Evolutionary conservation across 805 yeast genomes (phyloP).

Genomic region (Monosporozyma aquatica): DNA sequence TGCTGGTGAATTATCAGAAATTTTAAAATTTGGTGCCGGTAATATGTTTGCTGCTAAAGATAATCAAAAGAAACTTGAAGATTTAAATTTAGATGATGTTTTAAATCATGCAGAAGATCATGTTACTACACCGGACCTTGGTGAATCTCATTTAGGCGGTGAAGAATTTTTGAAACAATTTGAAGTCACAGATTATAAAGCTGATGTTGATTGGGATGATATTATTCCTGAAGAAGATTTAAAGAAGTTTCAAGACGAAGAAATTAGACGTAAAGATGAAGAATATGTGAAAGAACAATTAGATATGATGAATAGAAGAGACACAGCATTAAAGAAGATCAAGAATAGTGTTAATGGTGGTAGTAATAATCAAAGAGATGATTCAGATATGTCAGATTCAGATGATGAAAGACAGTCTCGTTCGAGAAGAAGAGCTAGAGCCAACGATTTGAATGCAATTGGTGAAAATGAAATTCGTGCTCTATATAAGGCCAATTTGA

Average conservation of each 20-base stretch:
- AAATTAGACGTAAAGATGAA: slow-evolving; percentile 77
- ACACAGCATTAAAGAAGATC: slow-evolving; percentile 59
- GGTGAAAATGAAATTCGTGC: slow-evolving; percentile 83
- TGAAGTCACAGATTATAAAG: slow-evolving; percentile 97
- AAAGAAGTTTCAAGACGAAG: slow-evolving; percentile 81
- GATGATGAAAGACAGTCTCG: slow-evolving; percentile 33
- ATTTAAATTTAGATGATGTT: slow-evolving; percentile 90
- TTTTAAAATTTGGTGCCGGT: slow-evolving; percentile 95
- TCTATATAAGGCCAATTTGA: slow-evolving; percentile 71
- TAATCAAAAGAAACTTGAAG: slow-evolving; percentile 91
- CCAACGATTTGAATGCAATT: slow-evolving; percentile 45
- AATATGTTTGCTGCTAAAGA: slow-evolving; percentile 95
- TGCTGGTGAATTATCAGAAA: slow-evolving; percentile 79
- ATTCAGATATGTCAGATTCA: slow-evolving; percentile 25
- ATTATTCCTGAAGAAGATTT: slow-evolving; percentile 94
- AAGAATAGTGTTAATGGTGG: slow-evolving; percentile 37
- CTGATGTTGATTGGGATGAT: slow-evolving; percentile 98
- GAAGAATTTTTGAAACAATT: slow-evolving; percentile 95
- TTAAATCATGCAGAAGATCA: slow-evolving; percentile 96
- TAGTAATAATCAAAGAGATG: slow-evolving; percentile 29
- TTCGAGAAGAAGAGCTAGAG: slow-evolving; percentile 31
- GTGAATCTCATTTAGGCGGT: slow-evolving; percentile 96
- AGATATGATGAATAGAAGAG: slow-evolving; percentile 74
- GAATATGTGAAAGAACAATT: slow-evolving; percentile 81
- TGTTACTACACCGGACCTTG: slow-evolving; percentile 88